Conservation (phyloP, 139 green algal genomes). For the Diplosphaera chodatii region DNA sequence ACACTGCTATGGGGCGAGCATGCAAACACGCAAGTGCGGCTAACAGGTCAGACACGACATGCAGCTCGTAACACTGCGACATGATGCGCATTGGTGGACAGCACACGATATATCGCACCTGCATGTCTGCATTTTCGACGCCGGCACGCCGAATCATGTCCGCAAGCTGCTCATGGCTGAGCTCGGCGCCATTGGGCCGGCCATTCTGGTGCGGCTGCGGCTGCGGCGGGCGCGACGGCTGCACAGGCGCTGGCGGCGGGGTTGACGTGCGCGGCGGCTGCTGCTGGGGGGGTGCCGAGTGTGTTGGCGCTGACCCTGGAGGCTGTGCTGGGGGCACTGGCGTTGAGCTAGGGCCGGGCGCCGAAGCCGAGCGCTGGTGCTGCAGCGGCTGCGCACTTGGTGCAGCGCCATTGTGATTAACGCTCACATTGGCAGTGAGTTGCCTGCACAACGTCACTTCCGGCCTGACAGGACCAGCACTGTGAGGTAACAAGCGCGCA, state of each 20-base stretch:
- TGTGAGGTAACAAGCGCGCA: too few species aligned
- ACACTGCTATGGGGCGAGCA: too few species aligned
- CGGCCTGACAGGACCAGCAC: too few species aligned
- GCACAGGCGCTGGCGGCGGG: too few species aligned
- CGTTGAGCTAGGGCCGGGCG: too few species aligned
- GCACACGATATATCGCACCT: too few species aligned
- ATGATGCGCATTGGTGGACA: too few species aligned
- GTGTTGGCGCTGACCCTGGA: not conserved
- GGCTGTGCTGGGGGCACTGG: too few species aligned
- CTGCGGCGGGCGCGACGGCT: not conserved
- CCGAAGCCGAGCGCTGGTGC: not conserved
- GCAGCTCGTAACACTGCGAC: too few species aligned
- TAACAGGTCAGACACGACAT: too few species aligned
- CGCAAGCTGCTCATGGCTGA: not conserved
- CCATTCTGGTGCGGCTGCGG: not conserved
- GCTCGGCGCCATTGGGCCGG: not conserved
- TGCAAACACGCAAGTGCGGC: too few species aligned
- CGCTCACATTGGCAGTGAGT: conserved; percentile 21
- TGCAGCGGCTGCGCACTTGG: not conserved
- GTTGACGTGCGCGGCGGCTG: not conserved
- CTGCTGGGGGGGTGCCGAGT: not conserved
- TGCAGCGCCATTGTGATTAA: not conserved
- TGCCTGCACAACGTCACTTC: conserved; percentile 6
- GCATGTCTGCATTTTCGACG: not conserved
- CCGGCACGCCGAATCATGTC: not conserved